Conservation (phyloP, 169 alveolate genomes). For the Theileria luwenshuni region DNA sequence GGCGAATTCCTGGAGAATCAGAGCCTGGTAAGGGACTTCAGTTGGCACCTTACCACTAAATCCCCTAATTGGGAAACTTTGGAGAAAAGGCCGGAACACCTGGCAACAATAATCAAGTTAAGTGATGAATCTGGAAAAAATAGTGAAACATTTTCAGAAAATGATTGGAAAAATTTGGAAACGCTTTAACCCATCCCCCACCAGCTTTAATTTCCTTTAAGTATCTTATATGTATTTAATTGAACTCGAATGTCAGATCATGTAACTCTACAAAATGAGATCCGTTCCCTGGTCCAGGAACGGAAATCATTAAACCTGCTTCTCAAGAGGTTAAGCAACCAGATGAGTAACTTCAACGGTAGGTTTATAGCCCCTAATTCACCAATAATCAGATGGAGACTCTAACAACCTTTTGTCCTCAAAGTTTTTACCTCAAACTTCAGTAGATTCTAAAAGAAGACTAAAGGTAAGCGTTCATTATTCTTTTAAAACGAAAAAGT, state of each 20-base stretch:
- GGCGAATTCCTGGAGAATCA: not conserved
- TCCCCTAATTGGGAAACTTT: constrained; percentile 50
- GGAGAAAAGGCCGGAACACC: not conserved
- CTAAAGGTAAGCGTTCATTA: constrained; percentile 2
- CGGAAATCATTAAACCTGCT: constrained; percentile 24
- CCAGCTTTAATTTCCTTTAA: not conserved
- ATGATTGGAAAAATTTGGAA: constrained; percentile 7
- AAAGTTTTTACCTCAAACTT: constrained; percentile 8
- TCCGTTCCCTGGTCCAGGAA: constrained; percentile 42
- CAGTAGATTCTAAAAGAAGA: constrained; percentile 21
- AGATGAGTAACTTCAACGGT: constrained; percentile 42
- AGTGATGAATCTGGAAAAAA: not conserved
- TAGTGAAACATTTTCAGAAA: not conserved
- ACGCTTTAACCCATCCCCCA: not conserved
- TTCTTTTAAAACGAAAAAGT: not conserved
- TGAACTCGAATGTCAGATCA: not conserved
- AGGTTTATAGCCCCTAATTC: not conserved
- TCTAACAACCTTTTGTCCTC: constrained; percentile 40
- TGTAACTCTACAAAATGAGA: constrained; percentile 20
- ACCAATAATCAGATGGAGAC: constrained; percentile 38
- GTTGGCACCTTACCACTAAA: constrained; percentile 39
- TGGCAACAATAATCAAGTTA: not conserved
- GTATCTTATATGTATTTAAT: not conserved
- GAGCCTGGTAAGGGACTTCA: constrained; percentile 31
- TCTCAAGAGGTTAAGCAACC: constrained; percentile 34